Evolutionary conservation across 1,284 basidiomycete genomes (phyloP).

Genomic region (Abortiporus biennis): DNA sequence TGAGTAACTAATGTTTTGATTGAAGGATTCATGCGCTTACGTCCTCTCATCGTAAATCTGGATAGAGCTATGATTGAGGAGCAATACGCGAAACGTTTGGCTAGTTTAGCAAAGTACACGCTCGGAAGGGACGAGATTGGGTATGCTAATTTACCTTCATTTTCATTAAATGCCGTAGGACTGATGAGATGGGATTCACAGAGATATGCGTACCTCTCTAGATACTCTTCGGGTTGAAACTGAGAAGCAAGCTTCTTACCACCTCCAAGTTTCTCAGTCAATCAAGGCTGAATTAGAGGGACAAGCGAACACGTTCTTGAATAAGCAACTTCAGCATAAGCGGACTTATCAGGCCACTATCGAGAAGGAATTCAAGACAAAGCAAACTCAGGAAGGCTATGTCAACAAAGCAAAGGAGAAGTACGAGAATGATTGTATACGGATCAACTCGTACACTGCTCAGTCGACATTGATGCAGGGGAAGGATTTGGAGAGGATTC

Average conservation of each 20-base stretch:
- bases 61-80: constrained; percentile 83
- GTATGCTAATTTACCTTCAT: constrained; percentile 35
- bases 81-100: constrained; percentile 87
- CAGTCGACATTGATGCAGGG: constrained; percentile 93
- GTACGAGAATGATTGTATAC: constrained; percentile 91
- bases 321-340: constrained; percentile 70
- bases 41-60: neutral
- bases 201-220: constrained; percentile 74
- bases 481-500: constrained; percentile 88
- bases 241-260: constrained; percentile 71
- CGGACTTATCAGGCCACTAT: constrained; percentile 67
- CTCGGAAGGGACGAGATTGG: constrained; percentile 91
- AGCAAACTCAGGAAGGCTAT: constrained; percentile 78
- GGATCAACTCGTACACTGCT: constrained; percentile 94
- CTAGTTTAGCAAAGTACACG: constrained; percentile 73
- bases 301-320: constrained; percentile 57
- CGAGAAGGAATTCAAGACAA: constrained; percentile 86
- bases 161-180: constrained; percentile 2
- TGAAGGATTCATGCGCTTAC: neutral
- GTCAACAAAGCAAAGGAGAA: constrained; percentile 88
- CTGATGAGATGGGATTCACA: constrained; percentile 22
- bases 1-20: constrained; percentile 28
- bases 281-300: constrained; percentile 77
- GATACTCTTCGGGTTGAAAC: constrained; percentile 81
- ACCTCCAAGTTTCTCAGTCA: constrained; percentile 67